Percentiles rank a stretch among this genome's conserved stretches.
Conservation (phyloP, 305 asterid genomes). For the Fraxinus dipetala region DNA sequence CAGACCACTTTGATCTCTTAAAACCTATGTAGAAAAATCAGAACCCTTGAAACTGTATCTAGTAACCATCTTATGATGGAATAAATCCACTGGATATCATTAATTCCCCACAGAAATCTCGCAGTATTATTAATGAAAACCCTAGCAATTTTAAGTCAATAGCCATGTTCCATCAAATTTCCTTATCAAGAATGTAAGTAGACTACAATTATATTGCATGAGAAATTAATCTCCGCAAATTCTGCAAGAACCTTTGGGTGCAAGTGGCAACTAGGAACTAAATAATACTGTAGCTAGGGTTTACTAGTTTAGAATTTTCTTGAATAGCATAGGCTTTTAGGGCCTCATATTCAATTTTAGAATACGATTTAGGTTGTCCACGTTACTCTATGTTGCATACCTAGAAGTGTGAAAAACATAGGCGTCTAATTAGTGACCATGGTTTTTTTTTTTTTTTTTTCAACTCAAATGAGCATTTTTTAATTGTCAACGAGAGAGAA, state of each 20-base stretch:
- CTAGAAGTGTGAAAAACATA: slow-evolving; percentile 11
- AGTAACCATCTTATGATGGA: background rate
- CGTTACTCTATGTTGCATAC: background rate
- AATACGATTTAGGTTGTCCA: background rate
- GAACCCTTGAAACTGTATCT: slow-evolving; percentile 20
- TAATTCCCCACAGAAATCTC: slow-evolving; percentile 22
- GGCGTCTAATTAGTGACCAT: background rate
- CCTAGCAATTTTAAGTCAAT: slow-evolving; percentile 31
- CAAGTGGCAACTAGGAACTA: slow-evolving; percentile 28
- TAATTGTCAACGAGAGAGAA: too few relatives aligned
- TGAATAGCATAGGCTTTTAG: background rate
- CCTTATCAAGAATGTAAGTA: slow-evolving; percentile 25
- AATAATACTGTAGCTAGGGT: slow-evolving; percentile 13
- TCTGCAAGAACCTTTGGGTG: slow-evolving; percentile 45
- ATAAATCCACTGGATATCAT: slow-evolving; percentile 22
- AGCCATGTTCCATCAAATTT: slow-evolving; percentile 41
- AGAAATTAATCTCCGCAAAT: slow-evolving; percentile 34
- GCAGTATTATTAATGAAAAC: slow-evolving; percentile 5
- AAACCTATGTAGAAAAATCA: slow-evolving; percentile 24
- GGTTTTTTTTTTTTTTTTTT: background rate
- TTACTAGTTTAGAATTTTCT: slow-evolving; percentile 1
- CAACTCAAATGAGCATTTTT: too few relatives aligned
- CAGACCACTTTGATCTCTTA: slow-evolving; percentile 23
- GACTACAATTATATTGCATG: background rate
- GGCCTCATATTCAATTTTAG: background rate